These are phyloP conservation scores for Mycena galericulata DNA, from an alignment of 768 basidiomycete species.

Conservation along the genomic window DNA sequence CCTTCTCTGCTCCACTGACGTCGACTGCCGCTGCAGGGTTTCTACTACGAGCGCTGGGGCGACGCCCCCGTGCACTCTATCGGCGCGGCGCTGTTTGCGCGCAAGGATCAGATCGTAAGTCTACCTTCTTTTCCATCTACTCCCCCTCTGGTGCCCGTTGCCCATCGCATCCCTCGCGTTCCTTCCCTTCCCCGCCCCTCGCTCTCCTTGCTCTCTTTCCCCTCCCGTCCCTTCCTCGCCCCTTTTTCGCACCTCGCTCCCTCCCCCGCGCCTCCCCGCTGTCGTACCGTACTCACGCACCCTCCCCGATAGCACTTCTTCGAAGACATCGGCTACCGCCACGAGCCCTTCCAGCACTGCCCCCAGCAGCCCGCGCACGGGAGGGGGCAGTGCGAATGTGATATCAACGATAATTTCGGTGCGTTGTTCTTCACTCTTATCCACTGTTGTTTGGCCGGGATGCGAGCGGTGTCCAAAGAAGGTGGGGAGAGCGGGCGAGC, in stretches of 20 bases:
- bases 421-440: neutral
- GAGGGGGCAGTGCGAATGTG: conserved; percentile 7
- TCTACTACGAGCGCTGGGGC: conserved; percentile 50
- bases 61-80: conserved; percentile 72
- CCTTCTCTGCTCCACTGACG: neutral
- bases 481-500: too few relatives aligned
- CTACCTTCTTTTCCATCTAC: too few relatives aligned
- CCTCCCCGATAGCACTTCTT: conserved; percentile 61
- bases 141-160: too few relatives aligned
- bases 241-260: too few relatives aligned
- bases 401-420: conserved; percentile 20
- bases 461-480: too few relatives aligned
- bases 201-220: too few relatives aligned
- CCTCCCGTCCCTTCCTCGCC: too few relatives aligned
- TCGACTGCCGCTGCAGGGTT: neutral
- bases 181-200: too few relatives aligned
- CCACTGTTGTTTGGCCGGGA: neutral
- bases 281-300: too few relatives aligned
- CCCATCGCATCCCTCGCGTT: too few relatives aligned
- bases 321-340: conserved; percentile 74
- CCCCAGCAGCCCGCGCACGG: conserved; percentile 36
- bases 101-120: conserved; percentile 57
- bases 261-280: too few relatives aligned
- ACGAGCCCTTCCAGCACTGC: conserved; percentile 73
- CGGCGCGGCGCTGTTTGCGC: conserved; percentile 63